Conservation (phyloP, 306 rosid genomes). For the Fragaria ananassa region DNA sequence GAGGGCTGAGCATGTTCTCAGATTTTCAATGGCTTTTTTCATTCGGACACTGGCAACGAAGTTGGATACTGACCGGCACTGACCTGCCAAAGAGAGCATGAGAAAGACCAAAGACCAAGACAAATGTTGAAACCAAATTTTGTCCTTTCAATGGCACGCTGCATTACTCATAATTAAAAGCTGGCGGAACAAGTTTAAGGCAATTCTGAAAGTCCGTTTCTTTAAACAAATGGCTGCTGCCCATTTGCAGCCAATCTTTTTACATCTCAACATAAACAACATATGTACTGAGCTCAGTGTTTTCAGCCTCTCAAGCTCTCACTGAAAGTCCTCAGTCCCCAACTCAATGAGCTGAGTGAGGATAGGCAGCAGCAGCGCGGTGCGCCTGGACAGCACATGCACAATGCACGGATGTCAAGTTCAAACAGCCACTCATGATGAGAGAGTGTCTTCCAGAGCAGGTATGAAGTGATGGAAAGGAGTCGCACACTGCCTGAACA, state of each 20-base stretch:
- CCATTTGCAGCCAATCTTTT: conserved; percentile 14
- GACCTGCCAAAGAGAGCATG: background rate
- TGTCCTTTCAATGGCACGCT: background rate
- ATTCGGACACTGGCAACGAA: background rate
- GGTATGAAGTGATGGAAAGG: conserved; percentile 87
- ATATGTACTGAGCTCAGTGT: conserved; percentile 32
- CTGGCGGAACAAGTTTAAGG: conserved; percentile 4
- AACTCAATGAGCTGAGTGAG: conserved; percentile 64
- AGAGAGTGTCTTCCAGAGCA: conserved; percentile 95
- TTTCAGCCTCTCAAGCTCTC: background rate
- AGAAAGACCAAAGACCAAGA: background rate
- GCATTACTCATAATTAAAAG: conserved; percentile 10
- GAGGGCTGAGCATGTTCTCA: background rate
- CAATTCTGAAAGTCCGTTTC: conserved; percentile 21
- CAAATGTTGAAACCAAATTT: background rate
- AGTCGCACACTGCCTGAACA: conserved; percentile 86
- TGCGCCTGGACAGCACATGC: conserved; percentile 77
- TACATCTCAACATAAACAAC: conserved; percentile 24
- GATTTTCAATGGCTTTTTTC: background rate
- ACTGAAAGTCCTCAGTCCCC: background rate
- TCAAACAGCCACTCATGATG: conserved; percentile 87
- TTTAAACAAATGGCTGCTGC: conserved; percentile 25
- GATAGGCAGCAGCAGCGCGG: conserved; percentile 37
- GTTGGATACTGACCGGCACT: background rate
- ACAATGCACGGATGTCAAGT: conserved; percentile 78